A percentile compares a stretch with the other conserved stretches of the same genome.
phyloP scores from a whole-genome alignment of 2,329 filamentous ascomycete species.

The Neurospora crassa region DNA sequence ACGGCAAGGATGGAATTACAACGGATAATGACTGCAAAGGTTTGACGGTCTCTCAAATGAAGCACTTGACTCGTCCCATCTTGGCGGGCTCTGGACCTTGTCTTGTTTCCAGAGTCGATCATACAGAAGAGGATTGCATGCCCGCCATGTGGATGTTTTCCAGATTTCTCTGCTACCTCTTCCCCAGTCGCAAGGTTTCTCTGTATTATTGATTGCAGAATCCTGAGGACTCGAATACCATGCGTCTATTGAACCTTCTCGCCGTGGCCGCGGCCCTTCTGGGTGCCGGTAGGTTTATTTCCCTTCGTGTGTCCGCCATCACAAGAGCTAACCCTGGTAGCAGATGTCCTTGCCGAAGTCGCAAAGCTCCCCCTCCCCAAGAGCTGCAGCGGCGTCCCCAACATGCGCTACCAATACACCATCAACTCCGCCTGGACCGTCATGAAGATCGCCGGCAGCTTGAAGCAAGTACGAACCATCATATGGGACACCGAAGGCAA shows the following conservation, averaged over 20 bases:
- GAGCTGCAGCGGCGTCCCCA: slow-evolving; percentile 26
- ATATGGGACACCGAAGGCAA: slow-evolving; percentile 27
- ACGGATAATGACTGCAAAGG: not conserved
- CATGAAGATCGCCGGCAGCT: slow-evolving; percentile 29
- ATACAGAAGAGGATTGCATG: not conserved
- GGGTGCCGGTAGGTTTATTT: slow-evolving; percentile 7
- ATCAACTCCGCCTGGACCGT: slow-evolving; percentile 27
- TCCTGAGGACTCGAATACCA: not conserved
- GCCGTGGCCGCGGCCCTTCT: slow-evolving; percentile 10
- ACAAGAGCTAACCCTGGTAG: not conserved
- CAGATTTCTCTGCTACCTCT: not conserved
- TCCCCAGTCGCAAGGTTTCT: not conserved
- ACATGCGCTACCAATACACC: slow-evolving; percentile 24
- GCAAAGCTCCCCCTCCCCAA: slow-evolving; percentile 23
- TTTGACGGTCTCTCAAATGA: not conserved
- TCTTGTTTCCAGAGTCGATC: not conserved
- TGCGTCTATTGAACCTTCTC: slow-evolving; percentile 12
- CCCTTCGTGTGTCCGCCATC: not conserved
- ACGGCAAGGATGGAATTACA: not conserved
- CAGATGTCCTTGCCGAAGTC: slow-evolving; percentile 10
- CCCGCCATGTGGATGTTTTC: not conserved
- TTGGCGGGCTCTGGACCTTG: not conserved
- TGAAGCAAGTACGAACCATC: slow-evolving; percentile 27
- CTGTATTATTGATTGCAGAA: not conserved
- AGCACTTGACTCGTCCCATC: slow-evolving; percentile 3